phyloP scores from a whole-genome alignment of 352 stramenopile genomes.

The Ophiocytium majus region DNA sequence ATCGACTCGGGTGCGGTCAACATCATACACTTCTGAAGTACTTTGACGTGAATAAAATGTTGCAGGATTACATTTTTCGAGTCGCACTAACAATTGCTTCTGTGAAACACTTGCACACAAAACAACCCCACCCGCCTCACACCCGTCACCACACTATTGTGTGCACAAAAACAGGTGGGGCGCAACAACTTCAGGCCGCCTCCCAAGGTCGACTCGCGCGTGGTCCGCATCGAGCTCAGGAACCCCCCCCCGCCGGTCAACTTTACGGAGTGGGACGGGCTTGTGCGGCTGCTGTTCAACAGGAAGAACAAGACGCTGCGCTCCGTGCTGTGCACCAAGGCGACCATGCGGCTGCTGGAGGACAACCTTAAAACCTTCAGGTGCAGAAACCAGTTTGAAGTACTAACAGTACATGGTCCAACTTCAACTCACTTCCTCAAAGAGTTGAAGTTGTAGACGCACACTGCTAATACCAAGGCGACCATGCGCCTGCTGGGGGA shows the following conservation, averaged over 20 bases:
- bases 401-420: no score
- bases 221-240: constrained; percentile 93
- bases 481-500: constrained; percentile 37
- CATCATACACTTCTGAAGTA: no score
- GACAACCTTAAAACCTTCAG: constrained; percentile 44
- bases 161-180: no score
- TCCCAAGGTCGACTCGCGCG: constrained; percentile 90
- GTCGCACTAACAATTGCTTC: no score
- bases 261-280: constrained; percentile 99
- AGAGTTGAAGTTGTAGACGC: no score
- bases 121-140: no score
- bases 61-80: no score
- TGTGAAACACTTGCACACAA: no score
- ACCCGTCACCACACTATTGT: no score
- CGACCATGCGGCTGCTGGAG: constrained; percentile 39
- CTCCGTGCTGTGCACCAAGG: constrained; percentile 92
- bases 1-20: no score
- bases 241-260: constrained; percentile 98
- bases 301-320: constrained; percentile 99
- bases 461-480: constrained; percentile 90
- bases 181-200: constrained; percentile 99
- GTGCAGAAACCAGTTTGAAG: not conserved
- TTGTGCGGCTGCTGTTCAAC: constrained; percentile 99
- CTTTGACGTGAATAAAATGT: no score
- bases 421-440: no score